Evolutionary conservation across 345 rosid genomes (phyloP).

Genomic region (Theobroma cacao): DNA sequence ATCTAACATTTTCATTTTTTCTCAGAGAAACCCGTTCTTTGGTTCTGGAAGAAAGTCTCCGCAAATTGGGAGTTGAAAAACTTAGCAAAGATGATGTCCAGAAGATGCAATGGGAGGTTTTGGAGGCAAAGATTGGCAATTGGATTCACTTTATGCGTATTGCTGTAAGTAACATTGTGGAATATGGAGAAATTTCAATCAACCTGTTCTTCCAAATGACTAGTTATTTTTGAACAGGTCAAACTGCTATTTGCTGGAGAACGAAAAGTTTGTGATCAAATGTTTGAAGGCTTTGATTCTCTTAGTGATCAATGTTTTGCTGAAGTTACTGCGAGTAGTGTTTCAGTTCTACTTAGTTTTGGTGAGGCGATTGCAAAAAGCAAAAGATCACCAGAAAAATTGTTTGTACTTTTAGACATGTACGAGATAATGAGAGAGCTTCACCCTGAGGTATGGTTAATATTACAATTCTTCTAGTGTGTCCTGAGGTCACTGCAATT

Average conservation of each 20-base stretch:
- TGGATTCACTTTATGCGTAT: constrained; percentile 99
- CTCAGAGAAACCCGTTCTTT: constrained; percentile 81
- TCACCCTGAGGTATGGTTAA: constrained; percentile 75
- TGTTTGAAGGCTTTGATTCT: constrained; percentile 82
- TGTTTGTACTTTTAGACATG: constrained; percentile 98
- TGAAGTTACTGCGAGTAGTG: constrained; percentile 75
- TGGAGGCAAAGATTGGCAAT: constrained; percentile 95
- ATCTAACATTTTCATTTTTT: constrained; percentile 3
- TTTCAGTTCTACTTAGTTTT: constrained; percentile 93
- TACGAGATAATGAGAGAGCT: constrained; percentile 97
- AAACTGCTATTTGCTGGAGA: constrained; percentile 94
- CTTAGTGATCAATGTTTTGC: constrained; percentile 92
- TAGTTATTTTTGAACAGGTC: constrained; percentile 50
- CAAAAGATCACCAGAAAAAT: constrained; percentile 97
- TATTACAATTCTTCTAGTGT: not conserved
- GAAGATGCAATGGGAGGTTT: constrained; percentile 96
- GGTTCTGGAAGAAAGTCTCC: constrained; percentile 84
- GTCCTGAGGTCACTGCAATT: not conserved
- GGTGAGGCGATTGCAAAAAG: constrained; percentile 98
- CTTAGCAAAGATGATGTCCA: constrained; percentile 97
- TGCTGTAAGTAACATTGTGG: constrained; percentile 60
- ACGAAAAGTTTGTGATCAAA: constrained; percentile 87
- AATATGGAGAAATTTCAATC: not conserved
- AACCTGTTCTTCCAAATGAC: constrained; percentile 11
- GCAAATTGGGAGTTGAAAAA: constrained; percentile 90